Base-by-base conservation (phyloP, 495 filamentous ascomycete genomes). In the Penicillium coffeae region DNA sequence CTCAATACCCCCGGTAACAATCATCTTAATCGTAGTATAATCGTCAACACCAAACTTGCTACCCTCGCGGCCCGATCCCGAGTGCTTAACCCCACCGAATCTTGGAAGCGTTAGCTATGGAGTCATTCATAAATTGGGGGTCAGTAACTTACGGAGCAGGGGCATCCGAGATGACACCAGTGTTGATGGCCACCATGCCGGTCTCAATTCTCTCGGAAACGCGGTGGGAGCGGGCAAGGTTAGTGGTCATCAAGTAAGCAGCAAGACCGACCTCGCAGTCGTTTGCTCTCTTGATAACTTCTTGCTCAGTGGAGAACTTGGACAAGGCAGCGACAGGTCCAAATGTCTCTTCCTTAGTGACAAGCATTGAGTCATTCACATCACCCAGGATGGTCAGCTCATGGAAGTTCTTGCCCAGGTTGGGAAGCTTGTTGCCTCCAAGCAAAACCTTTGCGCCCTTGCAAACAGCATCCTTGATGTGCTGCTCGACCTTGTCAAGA, bases 71-170 rank as follows among this genome's bases (percentile, higher is more conserved):
- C 93, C 92, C 54, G 96, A 96, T 3, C 92, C 92, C 60, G 85
- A 90, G 67, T 88, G 77, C 69, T 98, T 98, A n/a, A 98, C 88
- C 47, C 92, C 93, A 15, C 92, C 93, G 63, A 96, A 98, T 22
- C 81, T 66, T 58, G 14, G 38, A 21, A 2, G 19, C 10, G 59
- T 74, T 54, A 69, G 66, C 34, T 10, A 14, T 16, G 56, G 21
- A 20, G 22, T 36, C 2, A 2, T 0, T n/a, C 18, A 20, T 3
- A 35, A 19, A 37, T n/a, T n/a, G n/a, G n/a, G n/a, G n/a, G n/a
- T n/a, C 10, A 16, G 10, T 14, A 32, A 72, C 72, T 66, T 63
- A 76, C 47, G 89, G 89, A 50, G 85, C 71, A 1, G 86, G 86
- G 63, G 82, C 81, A 64, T 94, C 89, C 54, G 86, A 90, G 36